Percentiles rank a stretch among this genome's conserved stretches.
These are phyloP conservation scores for Chytridiales sp. DNA, from an alignment of 371 early-diverging fungal species.

Conservation along the genomic window DNA sequence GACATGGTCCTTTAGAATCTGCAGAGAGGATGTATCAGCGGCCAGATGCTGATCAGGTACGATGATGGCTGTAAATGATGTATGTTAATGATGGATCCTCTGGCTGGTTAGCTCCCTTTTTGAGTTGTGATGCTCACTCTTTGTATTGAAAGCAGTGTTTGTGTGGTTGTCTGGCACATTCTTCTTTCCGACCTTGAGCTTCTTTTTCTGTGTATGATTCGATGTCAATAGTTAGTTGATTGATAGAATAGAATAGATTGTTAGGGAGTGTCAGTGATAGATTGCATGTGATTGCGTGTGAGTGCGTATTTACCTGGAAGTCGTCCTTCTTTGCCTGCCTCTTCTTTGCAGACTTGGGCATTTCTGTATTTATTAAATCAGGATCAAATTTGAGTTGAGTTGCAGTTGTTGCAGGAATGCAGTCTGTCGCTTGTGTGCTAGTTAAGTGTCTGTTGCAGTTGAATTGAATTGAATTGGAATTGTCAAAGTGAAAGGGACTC, in stretches of 20 bases:
- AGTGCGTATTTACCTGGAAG: slow-evolving; percentile 57
- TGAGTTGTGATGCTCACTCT: slow-evolving; percentile 50
- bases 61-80: slow-evolving; percentile 60
- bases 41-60: slow-evolving; percentile 74
- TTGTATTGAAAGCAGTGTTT: slow-evolving; percentile 81
- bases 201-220: slow-evolving; percentile 69
- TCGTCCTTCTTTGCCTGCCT: slow-evolving; percentile 77
- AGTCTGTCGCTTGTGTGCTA: no score
- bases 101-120: no score
- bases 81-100: neutral
- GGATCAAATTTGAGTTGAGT: no score
- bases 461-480: no score
- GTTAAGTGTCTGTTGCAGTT: no score
- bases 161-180: slow-evolving; percentile 78
- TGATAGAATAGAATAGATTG: slow-evolving; percentile 4
- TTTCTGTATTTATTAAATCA: no score
- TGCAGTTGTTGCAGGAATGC: no score
- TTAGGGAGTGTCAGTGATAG: neutral
- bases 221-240: neutral
- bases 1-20: slow-evolving; percentile 68
- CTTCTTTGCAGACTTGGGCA: slow-evolving; percentile 51
- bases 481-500: no score
- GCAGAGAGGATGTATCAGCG: slow-evolving; percentile 63
- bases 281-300: neutral
- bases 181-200: slow-evolving; percentile 89